A percentile compares a stretch with the other conserved stretches of the same genome.
Evolutionary conservation across 2,329 filamentous ascomycete species (phyloP).

Genomic region (Fusarium luffae): DNA sequence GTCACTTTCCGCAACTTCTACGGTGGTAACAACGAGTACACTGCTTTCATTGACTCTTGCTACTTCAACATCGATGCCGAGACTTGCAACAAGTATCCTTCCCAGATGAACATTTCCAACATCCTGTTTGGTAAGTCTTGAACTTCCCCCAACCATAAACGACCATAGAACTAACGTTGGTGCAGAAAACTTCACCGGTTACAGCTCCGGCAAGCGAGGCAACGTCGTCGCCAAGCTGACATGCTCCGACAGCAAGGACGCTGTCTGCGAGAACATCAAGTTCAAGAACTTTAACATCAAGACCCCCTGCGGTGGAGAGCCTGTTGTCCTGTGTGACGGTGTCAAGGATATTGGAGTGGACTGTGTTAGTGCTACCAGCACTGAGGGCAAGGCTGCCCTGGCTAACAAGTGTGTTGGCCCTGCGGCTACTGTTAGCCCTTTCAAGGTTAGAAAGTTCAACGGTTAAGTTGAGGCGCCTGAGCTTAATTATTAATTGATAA

Average conservation of each 20-base stretch:
- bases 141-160: no score
- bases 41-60: constrained; percentile 69
- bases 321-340: constrained; percentile 32
- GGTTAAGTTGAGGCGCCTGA: not conserved
- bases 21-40: constrained; percentile 67
- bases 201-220: constrained; percentile 66
- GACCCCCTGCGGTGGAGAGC: constrained; percentile 7
- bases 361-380: constrained; percentile 25
- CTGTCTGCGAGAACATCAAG: constrained; percentile 66
- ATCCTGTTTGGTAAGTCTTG: constrained; percentile 61
- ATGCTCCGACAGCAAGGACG: constrained; percentile 63
- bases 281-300: constrained; percentile 64
- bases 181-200: constrained; percentile 67
- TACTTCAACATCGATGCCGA: constrained; percentile 67
- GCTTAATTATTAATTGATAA: not conserved
- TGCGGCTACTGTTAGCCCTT: constrained; percentile 15
- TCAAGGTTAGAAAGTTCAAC: constrained; percentile 26
- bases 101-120: constrained; percentile 68
- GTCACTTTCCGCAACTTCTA: constrained; percentile 71
- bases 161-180: no score
- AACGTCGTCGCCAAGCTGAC: constrained; percentile 65
- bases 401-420: constrained; percentile 24
- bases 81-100: constrained; percentile 64
- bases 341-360: constrained; percentile 27
- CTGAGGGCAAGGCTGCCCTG: constrained; percentile 4